These are phyloP conservation scores for Sonneratia alba DNA, from an alignment of 345 rosid species.

Conservation along the genomic window DNA sequence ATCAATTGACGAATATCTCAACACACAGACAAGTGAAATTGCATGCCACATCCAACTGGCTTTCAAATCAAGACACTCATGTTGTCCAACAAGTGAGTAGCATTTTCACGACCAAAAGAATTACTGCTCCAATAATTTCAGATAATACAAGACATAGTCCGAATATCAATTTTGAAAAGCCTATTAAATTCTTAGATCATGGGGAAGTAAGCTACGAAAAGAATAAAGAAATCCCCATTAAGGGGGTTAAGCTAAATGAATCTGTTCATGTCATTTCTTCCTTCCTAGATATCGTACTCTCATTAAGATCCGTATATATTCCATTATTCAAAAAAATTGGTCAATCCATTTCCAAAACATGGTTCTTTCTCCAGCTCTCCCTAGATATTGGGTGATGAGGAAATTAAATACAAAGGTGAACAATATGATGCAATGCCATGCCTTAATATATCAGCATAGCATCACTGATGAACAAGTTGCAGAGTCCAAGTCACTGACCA, in stretches of 20 bases:
- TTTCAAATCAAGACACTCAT: neutral
- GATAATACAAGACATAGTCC: neutral
- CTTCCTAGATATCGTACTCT: neutral
- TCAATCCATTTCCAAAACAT: neutral
- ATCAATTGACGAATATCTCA: neutral
- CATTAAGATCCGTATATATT: neutral
- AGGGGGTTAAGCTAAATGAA: neutral
- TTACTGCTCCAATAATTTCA: neutral
- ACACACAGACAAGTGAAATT: neutral
- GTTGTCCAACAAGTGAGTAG: neutral
- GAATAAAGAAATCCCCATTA: neutral
- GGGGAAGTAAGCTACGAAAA: neutral
- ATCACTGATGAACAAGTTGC: neutral
- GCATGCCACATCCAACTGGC: neutral
- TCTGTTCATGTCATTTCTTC: neutral
- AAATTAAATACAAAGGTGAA: neutral
- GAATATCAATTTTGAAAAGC: neutral
- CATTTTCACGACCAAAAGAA: neutral
- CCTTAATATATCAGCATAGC: neutral
- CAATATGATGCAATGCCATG: neutral
- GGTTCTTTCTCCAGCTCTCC: neutral
- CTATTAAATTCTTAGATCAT: neutral
- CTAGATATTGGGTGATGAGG: neutral
- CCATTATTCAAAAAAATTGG: neutral
- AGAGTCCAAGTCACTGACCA: constrained; percentile 22